Conservation (phyloP, 192 early-diverging fungal species). For the Chytriomyces hyalinus region DNA sequence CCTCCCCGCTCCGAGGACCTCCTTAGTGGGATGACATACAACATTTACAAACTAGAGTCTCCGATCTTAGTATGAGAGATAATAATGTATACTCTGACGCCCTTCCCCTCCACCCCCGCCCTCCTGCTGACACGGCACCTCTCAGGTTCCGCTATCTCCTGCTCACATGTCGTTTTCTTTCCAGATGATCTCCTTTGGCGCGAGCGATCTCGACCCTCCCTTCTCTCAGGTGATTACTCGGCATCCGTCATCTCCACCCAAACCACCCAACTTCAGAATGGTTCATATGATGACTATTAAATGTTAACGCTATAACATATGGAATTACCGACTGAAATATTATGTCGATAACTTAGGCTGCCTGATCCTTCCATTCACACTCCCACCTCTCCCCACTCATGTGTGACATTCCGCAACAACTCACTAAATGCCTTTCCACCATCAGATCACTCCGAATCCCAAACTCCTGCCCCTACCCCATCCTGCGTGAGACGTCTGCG, state of each 20-base stretch:
- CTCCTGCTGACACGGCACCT: neutral
- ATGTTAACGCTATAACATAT: constrained; percentile 4
- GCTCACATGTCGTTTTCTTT: neutral
- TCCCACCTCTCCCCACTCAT: neutral
- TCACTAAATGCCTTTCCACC: neutral
- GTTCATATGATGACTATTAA: constrained; percentile 7
- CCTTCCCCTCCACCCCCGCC: neutral
- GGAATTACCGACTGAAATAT: constrained; percentile 34
- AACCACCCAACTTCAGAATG: neutral
- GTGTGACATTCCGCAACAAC: too few relatives aligned
- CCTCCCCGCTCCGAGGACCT: too few relatives aligned
- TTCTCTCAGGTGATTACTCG: neutral
- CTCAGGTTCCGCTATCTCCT: neutral
- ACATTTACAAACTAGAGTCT: constrained; percentile 30
- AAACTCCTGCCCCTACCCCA: neutral
- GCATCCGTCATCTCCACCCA: neutral
- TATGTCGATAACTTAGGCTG: constrained; percentile 30
- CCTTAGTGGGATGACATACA: constrained; percentile 18
- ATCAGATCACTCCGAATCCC: neutral
- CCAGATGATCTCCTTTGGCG: neutral
- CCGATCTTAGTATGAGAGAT: constrained; percentile 9
- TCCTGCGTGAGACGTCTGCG: neutral
- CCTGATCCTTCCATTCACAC: constrained; percentile 6
- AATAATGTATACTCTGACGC: constrained; percentile 17
- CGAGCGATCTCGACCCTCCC: neutral